Percentiles rank a stretch among this genome's conserved stretches.
Conservation (phyloP, 2,329 filamentous ascomycete species). For the Coniella lustricola region DNA sequence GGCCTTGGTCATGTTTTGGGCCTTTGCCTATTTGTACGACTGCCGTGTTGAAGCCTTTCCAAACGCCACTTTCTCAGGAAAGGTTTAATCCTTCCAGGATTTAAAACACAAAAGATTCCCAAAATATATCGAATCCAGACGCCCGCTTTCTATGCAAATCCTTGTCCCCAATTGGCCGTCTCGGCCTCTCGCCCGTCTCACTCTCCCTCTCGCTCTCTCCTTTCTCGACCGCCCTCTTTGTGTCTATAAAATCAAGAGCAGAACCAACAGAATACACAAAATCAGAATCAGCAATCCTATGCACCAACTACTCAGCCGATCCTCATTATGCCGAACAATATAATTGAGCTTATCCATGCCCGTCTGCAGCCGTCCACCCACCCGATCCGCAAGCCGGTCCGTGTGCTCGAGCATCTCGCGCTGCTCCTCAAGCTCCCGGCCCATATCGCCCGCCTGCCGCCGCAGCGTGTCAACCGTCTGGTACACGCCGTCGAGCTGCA, state of each 20-base stretch:
- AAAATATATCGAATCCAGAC: neutral
- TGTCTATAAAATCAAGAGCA: constrained; percentile 58
- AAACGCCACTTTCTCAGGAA: too few relatives aligned
- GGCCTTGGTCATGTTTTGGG: too few relatives aligned
- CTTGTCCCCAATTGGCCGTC: neutral
- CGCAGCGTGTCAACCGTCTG: constrained; percentile 86
- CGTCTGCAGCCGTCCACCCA: constrained; percentile 75
- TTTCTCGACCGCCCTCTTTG: too few relatives aligned
- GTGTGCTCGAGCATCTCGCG: constrained; percentile 79
- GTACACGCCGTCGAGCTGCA: constrained; percentile 87
- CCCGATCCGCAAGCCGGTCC: constrained; percentile 77
- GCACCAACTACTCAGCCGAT: constrained; percentile 80
- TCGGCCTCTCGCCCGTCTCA: too few relatives aligned
- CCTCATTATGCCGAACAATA: constrained; percentile 86
- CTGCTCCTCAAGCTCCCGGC: constrained; percentile 92
- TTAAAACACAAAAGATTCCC: too few relatives aligned
- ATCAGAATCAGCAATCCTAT: constrained; percentile 84
- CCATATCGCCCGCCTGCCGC: constrained; percentile 91
- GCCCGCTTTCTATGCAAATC: neutral
- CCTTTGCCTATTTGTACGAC: too few relatives aligned
- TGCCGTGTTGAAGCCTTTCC: too few relatives aligned
- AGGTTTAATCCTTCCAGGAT: too few relatives aligned
- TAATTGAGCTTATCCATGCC: constrained; percentile 81
- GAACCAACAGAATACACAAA: constrained; percentile 75
- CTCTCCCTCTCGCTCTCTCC: too few relatives aligned